Evolutionary conservation across 2,329 filamentous ascomycete species (phyloP).

Genomic region (Penicillium hordei): DNA sequence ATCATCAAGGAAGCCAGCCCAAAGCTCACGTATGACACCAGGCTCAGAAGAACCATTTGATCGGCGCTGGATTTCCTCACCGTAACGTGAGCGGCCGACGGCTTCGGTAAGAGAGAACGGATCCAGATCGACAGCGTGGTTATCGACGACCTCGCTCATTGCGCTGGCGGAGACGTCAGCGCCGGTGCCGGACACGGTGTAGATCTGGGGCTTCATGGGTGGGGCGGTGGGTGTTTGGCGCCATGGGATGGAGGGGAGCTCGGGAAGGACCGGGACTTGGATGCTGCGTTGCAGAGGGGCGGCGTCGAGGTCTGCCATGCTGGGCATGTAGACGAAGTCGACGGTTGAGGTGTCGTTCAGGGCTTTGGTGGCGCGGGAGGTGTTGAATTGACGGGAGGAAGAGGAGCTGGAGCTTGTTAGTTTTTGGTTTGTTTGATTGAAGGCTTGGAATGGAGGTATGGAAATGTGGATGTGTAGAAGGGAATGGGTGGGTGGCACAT

Average conservation of each 20-base stretch:
- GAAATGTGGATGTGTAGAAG: constrained; percentile 2
- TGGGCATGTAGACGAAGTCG: constrained; percentile 63
- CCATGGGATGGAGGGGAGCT: constrained; percentile 35
- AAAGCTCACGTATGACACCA: constrained; percentile 37
- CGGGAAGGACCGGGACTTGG: constrained; percentile 54
- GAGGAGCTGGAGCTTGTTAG: constrained; percentile 49
- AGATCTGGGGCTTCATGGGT: constrained; percentile 58
- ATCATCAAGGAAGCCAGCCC: constrained; percentile 40
- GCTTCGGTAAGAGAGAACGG: constrained; percentile 57
- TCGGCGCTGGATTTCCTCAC: constrained; percentile 37
- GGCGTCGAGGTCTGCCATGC: constrained; percentile 47
- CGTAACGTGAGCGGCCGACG: constrained; percentile 43
- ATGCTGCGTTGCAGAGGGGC: constrained; percentile 37
- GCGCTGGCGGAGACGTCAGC: constrained; percentile 52
- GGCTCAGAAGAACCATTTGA: constrained; percentile 33
- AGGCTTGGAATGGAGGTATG: background rate
- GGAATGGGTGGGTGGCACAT: constrained; percentile 20
- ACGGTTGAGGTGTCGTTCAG: constrained; percentile 61
- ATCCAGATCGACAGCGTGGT: constrained; percentile 56
- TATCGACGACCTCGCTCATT: constrained; percentile 60
- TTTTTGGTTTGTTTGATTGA: background rate
- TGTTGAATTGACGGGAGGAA: constrained; percentile 61
- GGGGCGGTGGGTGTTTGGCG: constrained; percentile 21
- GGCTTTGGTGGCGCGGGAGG: constrained; percentile 56
- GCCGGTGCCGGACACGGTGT: constrained; percentile 48